A percentile compares a stretch with the other conserved stretches of the same genome.
phyloP scores from a whole-genome alignment of 805 yeast genomes.

The Hanseniaspora nectarophila region DNA sequence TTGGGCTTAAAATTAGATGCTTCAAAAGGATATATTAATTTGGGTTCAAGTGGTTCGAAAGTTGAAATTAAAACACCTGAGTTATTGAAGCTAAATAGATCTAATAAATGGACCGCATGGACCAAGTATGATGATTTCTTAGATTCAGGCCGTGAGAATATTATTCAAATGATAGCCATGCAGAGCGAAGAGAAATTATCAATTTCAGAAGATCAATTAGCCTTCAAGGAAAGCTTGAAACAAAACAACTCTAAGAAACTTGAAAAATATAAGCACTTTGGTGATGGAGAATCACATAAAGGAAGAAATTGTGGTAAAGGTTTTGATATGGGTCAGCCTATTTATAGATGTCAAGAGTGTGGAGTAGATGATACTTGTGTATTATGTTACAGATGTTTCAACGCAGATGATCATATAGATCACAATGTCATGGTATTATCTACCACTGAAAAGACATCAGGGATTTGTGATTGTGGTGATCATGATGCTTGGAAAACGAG shows the following conservation, averaged over 20 bases:
- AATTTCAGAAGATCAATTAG: no score
- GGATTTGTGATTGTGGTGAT: slow-evolving; percentile 69
- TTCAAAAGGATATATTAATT: not conserved
- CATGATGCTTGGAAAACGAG: slow-evolving; percentile 45
- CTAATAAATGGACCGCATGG: not conserved
- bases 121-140: not conserved
- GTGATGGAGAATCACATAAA: slow-evolving; percentile 28
- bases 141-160: no score
- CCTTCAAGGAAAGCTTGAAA: no score
- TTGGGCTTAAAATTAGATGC: not conserved
- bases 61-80: not conserved
- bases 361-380: slow-evolving; percentile 72
- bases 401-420: slow-evolving; percentile 51
- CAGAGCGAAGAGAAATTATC: no score
- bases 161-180: no score
- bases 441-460: slow-evolving; percentile 38
- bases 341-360: slow-evolving; percentile 64
- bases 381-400: slow-evolving; percentile 60
- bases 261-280: not conserved
- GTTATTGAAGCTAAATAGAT: no score
- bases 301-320: slow-evolving; percentile 61
- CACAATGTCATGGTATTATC: slow-evolving; percentile 50
- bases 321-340: slow-evolving; percentile 50
- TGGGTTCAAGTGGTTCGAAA: not conserved
- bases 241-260: not conserved